Evolutionary conservation across 441 rosid species (phyloP), one percentile per base, ranked within the genome.

Genomic region (Biscutella laevigata): DNA sequence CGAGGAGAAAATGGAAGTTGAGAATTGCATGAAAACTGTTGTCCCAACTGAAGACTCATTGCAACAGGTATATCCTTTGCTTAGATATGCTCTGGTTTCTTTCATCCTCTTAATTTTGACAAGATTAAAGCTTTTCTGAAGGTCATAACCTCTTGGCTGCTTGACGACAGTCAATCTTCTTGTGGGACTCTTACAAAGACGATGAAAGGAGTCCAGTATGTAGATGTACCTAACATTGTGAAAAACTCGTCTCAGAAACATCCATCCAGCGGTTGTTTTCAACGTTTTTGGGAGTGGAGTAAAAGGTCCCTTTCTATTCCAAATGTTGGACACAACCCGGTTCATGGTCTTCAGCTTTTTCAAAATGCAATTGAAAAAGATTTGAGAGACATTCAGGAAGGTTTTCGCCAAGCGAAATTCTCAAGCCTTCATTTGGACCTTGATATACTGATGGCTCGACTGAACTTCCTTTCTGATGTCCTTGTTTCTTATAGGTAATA

Each of bases 41-140:
- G 75, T 83, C 66, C 95, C 96, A 14, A 69, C 53, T 49, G 95
- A 79, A 69, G 83, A 78, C 70, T 86, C 91, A 51, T 78, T 89
- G 47, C 95, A 73, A 61, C 83, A 78, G 94, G 98, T 87, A 61
- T 46, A 30, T 50, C 39, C 29, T 37, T 37, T 24, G 30, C 63
- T 66, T 24, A 58, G 25, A 65, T 35, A 33, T 61, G 38, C 8
- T 30, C 48, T 5, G 50, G 38, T 22, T 34, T 49, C 14, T 6
- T 24, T 67, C 12, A 27, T 30, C 28, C 54, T 69, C 7, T 25
- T 36, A 17, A 28, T 9, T 67, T 45, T 80, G 50, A 75, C 54
- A 27, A 53, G 14, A 33, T 57, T 49, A 57, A 22, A 30, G 22
- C 0, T 9, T 26, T 53, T 61, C 39, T 68, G 68, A 60, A 90